phyloP scores from a whole-genome alignment of 495 filamentous ascomycete genomes.

The Achaetomiella virescens region DNA sequence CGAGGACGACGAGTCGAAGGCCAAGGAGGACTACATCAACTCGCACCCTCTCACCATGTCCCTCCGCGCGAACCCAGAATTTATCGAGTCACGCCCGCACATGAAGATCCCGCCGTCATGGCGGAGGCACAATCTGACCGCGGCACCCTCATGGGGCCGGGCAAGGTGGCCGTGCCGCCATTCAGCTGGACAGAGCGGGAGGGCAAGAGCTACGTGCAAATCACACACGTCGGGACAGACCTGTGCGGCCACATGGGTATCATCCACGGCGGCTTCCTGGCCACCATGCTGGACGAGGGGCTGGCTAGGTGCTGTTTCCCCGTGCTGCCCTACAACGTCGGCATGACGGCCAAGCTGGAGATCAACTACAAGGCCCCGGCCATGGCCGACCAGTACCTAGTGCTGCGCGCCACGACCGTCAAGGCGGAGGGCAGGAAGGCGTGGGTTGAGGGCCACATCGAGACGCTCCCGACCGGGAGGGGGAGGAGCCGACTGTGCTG shows the following conservation, averaged over 20 bases:
- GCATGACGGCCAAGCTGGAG: conserved; percentile 84
- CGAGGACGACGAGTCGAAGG: conserved; percentile 49
- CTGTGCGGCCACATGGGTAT: conserved; percentile 90
- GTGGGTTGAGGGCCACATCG: conserved; percentile 89
- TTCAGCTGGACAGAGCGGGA: conserved; percentile 63
- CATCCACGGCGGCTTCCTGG: conserved; percentile 84
- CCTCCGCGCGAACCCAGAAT: conserved; percentile 61
- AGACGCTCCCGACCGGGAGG: conserved; percentile 57
- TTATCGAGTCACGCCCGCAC: conserved; percentile 76
- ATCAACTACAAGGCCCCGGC: conserved; percentile 82
- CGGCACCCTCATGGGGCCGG: conserved; percentile 71
- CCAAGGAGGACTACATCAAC: conserved; percentile 66
- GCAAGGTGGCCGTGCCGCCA: conserved; percentile 77
- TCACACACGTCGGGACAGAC: conserved; percentile 73
- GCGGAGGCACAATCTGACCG: conserved; percentile 71
- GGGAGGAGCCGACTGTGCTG: conserved; percentile 29
- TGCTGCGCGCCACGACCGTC: conserved; percentile 71
- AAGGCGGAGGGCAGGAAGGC: conserved; percentile 94
- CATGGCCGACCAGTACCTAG: conserved; percentile 67
- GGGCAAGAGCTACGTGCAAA: conserved; percentile 65
- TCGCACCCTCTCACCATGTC: conserved; percentile 62
- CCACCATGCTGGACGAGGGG: conserved; percentile 88
- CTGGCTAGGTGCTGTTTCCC: conserved; percentile 86
- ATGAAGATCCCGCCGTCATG: conserved; percentile 67
- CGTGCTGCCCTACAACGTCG: conserved; percentile 81